Base-by-base conservation (phyloP, 192 early-diverging fungal genomes). In the Rhizophagus sp. region DNA sequence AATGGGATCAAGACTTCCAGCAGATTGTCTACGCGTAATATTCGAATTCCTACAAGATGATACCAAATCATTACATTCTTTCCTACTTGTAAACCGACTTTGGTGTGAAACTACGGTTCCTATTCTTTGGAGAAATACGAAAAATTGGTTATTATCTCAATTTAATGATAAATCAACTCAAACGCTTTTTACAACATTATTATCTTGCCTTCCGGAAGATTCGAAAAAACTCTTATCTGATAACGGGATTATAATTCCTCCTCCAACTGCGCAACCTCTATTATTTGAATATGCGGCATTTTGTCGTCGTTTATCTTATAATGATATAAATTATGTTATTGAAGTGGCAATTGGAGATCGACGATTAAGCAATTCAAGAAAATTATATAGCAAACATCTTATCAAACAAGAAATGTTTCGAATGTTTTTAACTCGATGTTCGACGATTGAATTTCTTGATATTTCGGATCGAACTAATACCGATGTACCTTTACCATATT, bases 71-170 rank as follows among this genome's bases (percentile, higher is more conserved):
- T 39, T 69, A 30, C 67, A 69, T 27, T 69, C 67, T 5, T 69
- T 30, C 12, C 36, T 69, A n/a, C 67, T 69, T 9, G 27, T 69
- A 19, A 69, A 69, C 30, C 27, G 67, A 27, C 67, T 69, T 19
- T 69, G 67, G 67, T 69, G 67, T 30, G 67, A 69, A 39, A 39
- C 67, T 15, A 69, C 67, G 17, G 67, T 69, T 8, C n/a, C 67
- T 8, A 69, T 69, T 19, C 67, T 69, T 39, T 69, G 67, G 67
- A 69, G 67, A 8, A 69, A 69, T 36, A 30, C 67, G 67, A 57
- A 22, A 57, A 57, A 57, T 57, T 57, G 52, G 52, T 57, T 57
- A 57, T 57, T 17, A 17, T 57, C 52, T 57, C 2, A 57, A 19
- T 57, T 57, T 19, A 57, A 57, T 57, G 52, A 57, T 57, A 57